Base-by-base conservation (phyloP, 2,329 filamentous ascomycete species). In the Exutisphaerella laricina region DNA sequence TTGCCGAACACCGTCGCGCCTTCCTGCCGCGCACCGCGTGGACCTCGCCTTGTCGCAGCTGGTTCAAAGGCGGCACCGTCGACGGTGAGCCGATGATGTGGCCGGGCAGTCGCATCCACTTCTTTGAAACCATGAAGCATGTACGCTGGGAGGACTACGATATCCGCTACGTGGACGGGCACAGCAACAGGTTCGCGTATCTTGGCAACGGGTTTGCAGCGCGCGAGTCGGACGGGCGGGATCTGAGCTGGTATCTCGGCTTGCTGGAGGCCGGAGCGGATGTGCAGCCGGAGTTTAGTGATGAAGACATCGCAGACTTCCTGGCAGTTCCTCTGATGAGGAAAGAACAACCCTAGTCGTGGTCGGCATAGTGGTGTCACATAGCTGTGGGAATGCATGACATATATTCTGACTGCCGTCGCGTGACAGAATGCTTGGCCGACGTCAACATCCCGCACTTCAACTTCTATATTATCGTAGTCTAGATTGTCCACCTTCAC, bases 131-230 rank as follows among this genome's bases (percentile, higher is more conserved):
- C 41, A 39, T 69, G 43, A 51, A 58, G 34, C 39, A 50, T 35
- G 57, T 59, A 25, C 42, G 66, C 37, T 67, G 57, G 45, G 66
- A 70, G 50, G 66, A 70, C 50, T 69, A 55, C 49, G 63, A 67
- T 25, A 66, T 69, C 23, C 57, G 60, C 43, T 66, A 68, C 44
- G 57, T 59, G 52, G 57, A 61, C 41, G 53, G 51, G 18, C 14
- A n/a, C n/a, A n/a, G 10, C 5, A 68, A 68, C 45, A 45, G 57
- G 38, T 69, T 64, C 51, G 58, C 60, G 3, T 69, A 62, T 37
- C n/a, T n/a, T n/a, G n/a, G n/a, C n/a, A n/a, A n/a, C n/a, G n/a
- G n/a, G n/a, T n/a, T n/a, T n/a, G n/a, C n/a, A n/a, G n/a, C n/a
- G n/a, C n/a, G n/a, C n/a, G n/a, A n/a, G n/a, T n/a, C n/a, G n/a